Evolutionary conservation across 441 rosid species (phyloP), one percentile per base, ranked within the genome.

Genomic region (Kokia cookei): DNA sequence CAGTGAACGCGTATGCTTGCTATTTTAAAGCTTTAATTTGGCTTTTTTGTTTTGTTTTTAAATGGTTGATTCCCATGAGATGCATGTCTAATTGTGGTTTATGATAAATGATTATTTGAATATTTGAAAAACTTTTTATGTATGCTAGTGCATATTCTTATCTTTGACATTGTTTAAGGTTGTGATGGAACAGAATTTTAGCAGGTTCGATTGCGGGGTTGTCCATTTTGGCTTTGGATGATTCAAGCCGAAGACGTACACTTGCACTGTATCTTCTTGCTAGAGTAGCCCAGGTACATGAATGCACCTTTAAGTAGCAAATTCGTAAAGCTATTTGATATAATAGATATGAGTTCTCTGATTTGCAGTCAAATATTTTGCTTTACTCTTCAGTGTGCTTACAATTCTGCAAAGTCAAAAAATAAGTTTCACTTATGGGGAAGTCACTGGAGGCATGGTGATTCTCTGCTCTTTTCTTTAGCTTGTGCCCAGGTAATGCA

Each of bases 131-230:
- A 54, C 37, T 60, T 19, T 72, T 76, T 19, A 65, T 72, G 67
- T 42, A 37, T 59, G 7, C 40, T 74, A 29, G 48, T 69, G 54
- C 76, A 54, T 79, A 14, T 84, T 82, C 75, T 81, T 83, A 65
- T 81, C 73, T 76, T 76, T 88, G 87, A 89, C 86, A 85, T 87
- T 83, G 86, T 84, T 90, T 92, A 86, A 87, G 94, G 88, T 80
- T 84, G 73, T 89, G 94, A 89, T 95, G 91, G 91, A 84, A 84
- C 98, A 96, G 99, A 87, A 75, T 92, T 85, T 89, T 96, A 87
- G 94, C 99, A 91, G 99, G 98, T 96, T 96, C 98, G 54, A 73
- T 91, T 79, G 97, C 99, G 48, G 98, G 98, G 76, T 84, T 96
- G 79, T 93, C 99, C 84, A 85, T 93, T 80, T 81, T 96, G 80